Evolutionary conservation across 371 early-diverging fungal genomes (phyloP), one percentile per base, ranked within the genome.

Genomic region (Mucor racemosus): DNA sequence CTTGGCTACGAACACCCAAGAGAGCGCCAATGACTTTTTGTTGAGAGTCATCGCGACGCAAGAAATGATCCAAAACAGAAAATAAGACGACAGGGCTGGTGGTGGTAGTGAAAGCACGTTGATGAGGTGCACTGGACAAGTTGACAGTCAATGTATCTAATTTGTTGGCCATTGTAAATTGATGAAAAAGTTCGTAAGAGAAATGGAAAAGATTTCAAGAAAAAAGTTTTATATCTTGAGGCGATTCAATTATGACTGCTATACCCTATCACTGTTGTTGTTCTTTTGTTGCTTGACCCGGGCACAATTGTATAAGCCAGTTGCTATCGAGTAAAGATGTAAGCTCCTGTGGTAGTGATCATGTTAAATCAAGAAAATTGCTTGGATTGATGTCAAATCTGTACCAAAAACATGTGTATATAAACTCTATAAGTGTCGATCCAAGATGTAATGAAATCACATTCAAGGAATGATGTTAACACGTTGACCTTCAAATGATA

Each of bases 71-170:
- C 38, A 97, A 86, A 46, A 96, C 90, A 56, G 94, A 86, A 76
- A 97, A 93, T 53, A 95, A 84, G n/a, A 96, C 95, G 48, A 95
- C 88, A 39, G 98, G 98, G 67, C 88, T 89, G 56, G 93, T 87
- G 13, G 84, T 76, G 59, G 84, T 84, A 36, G 88, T 78, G 72
- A 86, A 86, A 36, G 90, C 80, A 64, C 85, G 77, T 66, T 82
- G 85, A 67, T 84, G 81, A 59, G 85, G 79, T 66, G 76, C 78
- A 15, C 79, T 76, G 54, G 75, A 73, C 17, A 77, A 67, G 64
- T 76, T 78, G 73, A 77, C 80, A 60, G 76, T 73, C 60, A 81
- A 69, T 35, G 78, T 75, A 62, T 80, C 76, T 55, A 70, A 68
- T 64, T 76, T 69, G 65, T 62, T 72, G 54, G 79, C 72, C 79